Evolutionary conservation across 2,329 filamentous ascomycete genomes (phyloP).

Genomic region (Ilyonectria sp.): DNA sequence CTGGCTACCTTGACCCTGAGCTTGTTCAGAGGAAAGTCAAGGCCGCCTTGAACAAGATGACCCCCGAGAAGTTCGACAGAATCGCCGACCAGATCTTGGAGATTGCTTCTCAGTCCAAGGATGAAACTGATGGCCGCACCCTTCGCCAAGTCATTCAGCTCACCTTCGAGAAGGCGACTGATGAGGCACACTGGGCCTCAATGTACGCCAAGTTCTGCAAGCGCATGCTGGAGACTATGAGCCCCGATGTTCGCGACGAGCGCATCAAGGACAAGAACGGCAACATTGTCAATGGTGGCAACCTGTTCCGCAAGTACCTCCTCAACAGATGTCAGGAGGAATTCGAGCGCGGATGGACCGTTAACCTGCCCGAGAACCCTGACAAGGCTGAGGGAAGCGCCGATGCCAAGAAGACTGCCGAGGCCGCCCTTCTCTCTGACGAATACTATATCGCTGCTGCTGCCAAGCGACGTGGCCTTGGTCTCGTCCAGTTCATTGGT

Average conservation of each 20-base stretch:
- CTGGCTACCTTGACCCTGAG: constrained; percentile 83
- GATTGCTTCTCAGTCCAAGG: constrained; percentile 95
- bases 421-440: constrained; percentile 89
- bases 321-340: constrained; percentile 99
- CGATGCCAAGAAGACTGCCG: constrained; percentile 70
- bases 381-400: constrained; percentile 71
- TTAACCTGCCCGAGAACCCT: constrained; percentile 83
- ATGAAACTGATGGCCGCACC: constrained; percentile 93
- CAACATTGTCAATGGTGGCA: constrained; percentile 90
- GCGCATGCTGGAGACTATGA: constrained; percentile 97
- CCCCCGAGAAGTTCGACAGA: constrained; percentile 97
- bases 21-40: constrained; percentile 99
- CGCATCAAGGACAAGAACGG: constrained; percentile 92
- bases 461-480: constrained; percentile 95
- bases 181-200: constrained; percentile 97
- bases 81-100: constrained; percentile 93
- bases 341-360: constrained; percentile 97
- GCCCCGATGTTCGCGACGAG: constrained; percentile 93
- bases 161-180: constrained; percentile 98
- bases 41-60: constrained; percentile 99
- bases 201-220: constrained; percentile 99
- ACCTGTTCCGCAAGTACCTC: constrained; percentile 97
- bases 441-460: constrained; percentile 96
- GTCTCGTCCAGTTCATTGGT: constrained; percentile 99
- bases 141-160: constrained; percentile 98